Base-by-base conservation (phyloP, 306 rosid genomes). In the Coriaria nepalensis region DNA sequence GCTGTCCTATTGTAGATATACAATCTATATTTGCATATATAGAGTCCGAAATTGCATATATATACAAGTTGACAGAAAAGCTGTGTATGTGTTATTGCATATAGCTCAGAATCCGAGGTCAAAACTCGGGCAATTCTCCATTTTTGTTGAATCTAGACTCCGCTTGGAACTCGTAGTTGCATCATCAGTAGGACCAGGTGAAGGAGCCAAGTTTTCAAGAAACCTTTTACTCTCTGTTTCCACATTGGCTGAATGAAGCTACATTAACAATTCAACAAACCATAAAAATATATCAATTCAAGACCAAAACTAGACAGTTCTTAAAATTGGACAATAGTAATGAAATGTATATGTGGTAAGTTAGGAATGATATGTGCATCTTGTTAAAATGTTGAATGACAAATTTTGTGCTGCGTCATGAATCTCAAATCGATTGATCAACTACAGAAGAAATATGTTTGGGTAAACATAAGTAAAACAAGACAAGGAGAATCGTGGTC, bases 41-140 rank as follows among this genome's bases (percentile, higher is more conserved):
- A n/a, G n/a, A n/a, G n/a, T n/a, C n/a, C n/a, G n/a, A n/a, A n/a
- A n/a, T n/a, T n/a, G n/a, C n/a, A n/a, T n/a, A n/a, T n/a, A n/a
- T 20, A 20, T 20, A 20, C 29, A 20, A 20, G 29, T 20, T 20
- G 29, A 20, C 29, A 1, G 29, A 20, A 20, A 20, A 20, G 29
- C 29, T 20, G 29, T 20, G 29, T 20, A 20, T 20, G 1, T 20
- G 29, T 20, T 20, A 20, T 3, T 20, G 29, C 29, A 20, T 20
- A 20, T 1, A 20, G 49, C 35, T 66, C 69, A 78, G 69, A 90
- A 74, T 63, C 86, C 93, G 13, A 90, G 90, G 65, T 79, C 84
- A 58, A 90, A 88, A 64, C 74, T 84, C 10, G 90, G 95, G 56
- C 53, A 53, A 6, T 56, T 64, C n/a, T 59, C 13, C 20, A 43